Conservation (phyloP, 1,139 yeast genomes). For the Blastobotrys proliferans region DNA sequence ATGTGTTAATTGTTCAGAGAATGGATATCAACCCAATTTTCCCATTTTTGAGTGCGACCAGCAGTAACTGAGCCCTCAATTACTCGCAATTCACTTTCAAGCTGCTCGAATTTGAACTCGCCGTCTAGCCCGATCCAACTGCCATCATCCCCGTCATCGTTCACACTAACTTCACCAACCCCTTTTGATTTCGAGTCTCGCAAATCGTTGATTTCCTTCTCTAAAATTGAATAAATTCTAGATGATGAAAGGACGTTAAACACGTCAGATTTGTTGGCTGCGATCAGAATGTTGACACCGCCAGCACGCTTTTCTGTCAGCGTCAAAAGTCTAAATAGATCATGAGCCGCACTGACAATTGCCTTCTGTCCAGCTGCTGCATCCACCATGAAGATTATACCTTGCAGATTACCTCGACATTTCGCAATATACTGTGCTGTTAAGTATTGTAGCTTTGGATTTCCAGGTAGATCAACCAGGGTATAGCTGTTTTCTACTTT, state of each 20-base stretch:
- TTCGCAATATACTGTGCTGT: slow-evolving; percentile 21
- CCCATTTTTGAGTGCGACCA: slow-evolving; percentile 56
- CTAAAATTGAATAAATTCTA: slow-evolving; percentile 56
- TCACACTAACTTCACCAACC: slow-evolving; percentile 38
- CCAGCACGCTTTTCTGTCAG: slow-evolving; percentile 31
- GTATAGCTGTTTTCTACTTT: slow-evolving; percentile 30
- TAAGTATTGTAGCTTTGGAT: slow-evolving; percentile 55
- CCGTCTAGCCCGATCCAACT: slow-evolving; percentile 45
- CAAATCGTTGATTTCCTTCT: slow-evolving; percentile 57
- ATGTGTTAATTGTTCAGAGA: slow-evolving; percentile 32
- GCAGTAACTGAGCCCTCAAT: slow-evolving; percentile 65
- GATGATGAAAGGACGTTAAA: slow-evolving; percentile 73
- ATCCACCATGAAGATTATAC: slow-evolving; percentile 64
- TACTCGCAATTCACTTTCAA: slow-evolving; percentile 73
- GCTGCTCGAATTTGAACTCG: slow-evolving; percentile 54
- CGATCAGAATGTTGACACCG: slow-evolving; percentile 69
- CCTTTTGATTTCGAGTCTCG: slow-evolving; percentile 45
- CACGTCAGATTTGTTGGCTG: slow-evolving; percentile 48
- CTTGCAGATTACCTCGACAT: slow-evolving; percentile 39
- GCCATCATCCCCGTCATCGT: slow-evolving; percentile 36
- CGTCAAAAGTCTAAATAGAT: slow-evolving; percentile 31
- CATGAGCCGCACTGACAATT: slow-evolving; percentile 32
- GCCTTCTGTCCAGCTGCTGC: slow-evolving; percentile 33
- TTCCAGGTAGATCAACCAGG: slow-evolving; percentile 85
- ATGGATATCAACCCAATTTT: slow-evolving; percentile 72